Base-by-base conservation (phyloP, 2,329 filamentous ascomycete genomes). In the Arthrobotrys conoides region DNA sequence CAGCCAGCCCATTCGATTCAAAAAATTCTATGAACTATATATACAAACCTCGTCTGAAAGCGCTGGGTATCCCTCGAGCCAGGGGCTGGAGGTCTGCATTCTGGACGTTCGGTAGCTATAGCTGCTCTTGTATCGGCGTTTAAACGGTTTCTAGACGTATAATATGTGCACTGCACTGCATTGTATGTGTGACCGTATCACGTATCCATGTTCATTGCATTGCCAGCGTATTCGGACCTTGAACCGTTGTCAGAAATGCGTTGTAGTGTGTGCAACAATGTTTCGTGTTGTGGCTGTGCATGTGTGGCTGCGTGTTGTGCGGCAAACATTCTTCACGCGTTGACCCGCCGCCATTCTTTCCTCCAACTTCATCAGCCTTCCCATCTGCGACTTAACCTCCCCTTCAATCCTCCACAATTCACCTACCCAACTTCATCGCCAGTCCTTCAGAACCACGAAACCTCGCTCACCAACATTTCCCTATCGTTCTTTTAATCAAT, bases 301-400 rank as follows among this genome's bases (percentile, higher is more conserved):
- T 4, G n/a, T 63, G 71, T 57, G 61, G 33, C 55, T 46, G 57
- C 46, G 57, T 24, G 55, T 49, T 70, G 38, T 66, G 66, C 66
- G 66, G 57, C 72, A 66, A 71, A 76, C 71, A 69, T n/a, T 22
- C 65, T 27, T 18, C 65, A 41, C 72, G 61, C 70, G 70, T 64
- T 67, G 55, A 57, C 41, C 33, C 27, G 27, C 36, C 46, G 18
- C 30, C 38, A 10, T 33, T 61, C 51, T 4, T 46, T 53, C 20
- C 36, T n/a, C 20, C 46, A 63, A 27, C 49, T 44, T 20, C 51
- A 48, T 63, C 65, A 55, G 30, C 46, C 55, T 46, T 20, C 12
- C 20, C 14, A 16, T 48, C 20, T 57, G 30, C 57, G 44, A 38
- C 30, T 20, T 27, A 18, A 41, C 33, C 30, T 38, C 9, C 12